Evolutionary conservation across 1,284 basidiomycete genomes (phyloP).

Genomic region (Leccinum griseonigrum): DNA sequence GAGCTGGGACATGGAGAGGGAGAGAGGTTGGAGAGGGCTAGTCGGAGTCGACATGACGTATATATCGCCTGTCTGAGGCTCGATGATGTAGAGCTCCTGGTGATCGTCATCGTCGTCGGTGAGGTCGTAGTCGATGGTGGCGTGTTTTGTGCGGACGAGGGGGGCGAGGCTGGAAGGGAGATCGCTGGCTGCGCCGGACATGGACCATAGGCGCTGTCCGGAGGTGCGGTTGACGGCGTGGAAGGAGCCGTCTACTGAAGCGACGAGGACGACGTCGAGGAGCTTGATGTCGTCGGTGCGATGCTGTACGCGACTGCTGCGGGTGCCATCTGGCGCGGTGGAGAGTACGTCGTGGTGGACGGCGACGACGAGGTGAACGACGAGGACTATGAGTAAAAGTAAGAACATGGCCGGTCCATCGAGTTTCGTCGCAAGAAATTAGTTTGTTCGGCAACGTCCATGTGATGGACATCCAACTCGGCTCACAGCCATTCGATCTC

Average conservation of each 20-base stretch:
- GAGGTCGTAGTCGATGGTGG: conserved; percentile 52
- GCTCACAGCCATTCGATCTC: conserved; percentile 86
- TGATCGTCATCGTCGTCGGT: conserved; percentile 51
- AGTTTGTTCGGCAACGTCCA: conserved; percentile 24
- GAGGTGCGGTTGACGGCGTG: conserved; percentile 83
- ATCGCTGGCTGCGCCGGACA: conserved; percentile 55
- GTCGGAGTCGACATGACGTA: conserved; percentile 72
- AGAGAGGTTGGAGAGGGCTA: conserved; percentile 75
- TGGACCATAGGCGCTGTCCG: conserved; percentile 78
- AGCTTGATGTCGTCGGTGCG: conserved; percentile 47
- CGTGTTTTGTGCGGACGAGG: conserved; percentile 68
- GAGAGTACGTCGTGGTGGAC: conserved; percentile 14
- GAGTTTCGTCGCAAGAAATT: background rate
- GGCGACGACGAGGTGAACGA: conserved; percentile 11
- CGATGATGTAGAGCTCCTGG: conserved; percentile 85
- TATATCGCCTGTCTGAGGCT: conserved; percentile 88
- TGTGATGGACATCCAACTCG: conserved; percentile 70
- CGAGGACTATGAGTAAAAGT: background rate
- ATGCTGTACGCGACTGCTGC: conserved; percentile 4
- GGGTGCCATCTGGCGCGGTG: conserved; percentile 8
- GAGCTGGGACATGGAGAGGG: conserved; percentile 82
- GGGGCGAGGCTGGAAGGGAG: conserved; percentile 59
- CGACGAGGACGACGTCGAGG: conserved; percentile 77
- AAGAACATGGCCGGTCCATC: conserved; percentile 30
- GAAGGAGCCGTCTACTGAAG: conserved; percentile 88